phyloP scores from a whole-genome alignment of 2,329 filamentous ascomycete genomes.

The Exophiala xenobiotica region DNA sequence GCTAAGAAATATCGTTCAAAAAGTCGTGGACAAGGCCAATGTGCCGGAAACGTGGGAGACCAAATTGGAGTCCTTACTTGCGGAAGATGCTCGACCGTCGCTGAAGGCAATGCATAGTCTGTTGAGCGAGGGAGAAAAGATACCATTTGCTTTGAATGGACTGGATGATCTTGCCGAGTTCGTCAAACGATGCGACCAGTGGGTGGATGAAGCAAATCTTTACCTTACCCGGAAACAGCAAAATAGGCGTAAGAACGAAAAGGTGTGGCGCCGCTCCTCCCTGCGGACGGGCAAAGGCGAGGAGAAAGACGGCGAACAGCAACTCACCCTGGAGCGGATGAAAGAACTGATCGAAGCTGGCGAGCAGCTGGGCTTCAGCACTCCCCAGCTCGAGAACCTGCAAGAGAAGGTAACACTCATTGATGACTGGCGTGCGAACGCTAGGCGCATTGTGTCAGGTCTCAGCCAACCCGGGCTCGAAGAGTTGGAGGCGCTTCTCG shows the following conservation, averaged over 20 bases:
- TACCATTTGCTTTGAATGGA: slow-evolving; percentile 83
- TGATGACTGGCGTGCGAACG: slow-evolving; percentile 77
- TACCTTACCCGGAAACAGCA: slow-evolving; percentile 98
- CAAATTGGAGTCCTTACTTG: slow-evolving; percentile 80
- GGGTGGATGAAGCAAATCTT: slow-evolving; percentile 94
- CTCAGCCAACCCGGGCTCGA: slow-evolving; percentile 63
- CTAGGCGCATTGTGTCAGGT: slow-evolving; percentile 67
- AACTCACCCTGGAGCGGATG: slow-evolving; percentile 79
- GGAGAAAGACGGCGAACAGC: slow-evolving; percentile 77
- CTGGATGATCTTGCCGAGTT: slow-evolving; percentile 80
- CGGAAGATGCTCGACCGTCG: slow-evolving; percentile 79
- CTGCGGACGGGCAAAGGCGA: slow-evolving; percentile 78
- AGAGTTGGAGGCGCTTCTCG: slow-evolving; percentile 86
- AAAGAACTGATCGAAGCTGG: slow-evolving; percentile 79
- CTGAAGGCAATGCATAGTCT: slow-evolving; percentile 82
- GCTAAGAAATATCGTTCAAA: slow-evolving; percentile 66
- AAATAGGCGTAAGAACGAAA: slow-evolving; percentile 92
- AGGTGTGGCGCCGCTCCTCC: slow-evolving; percentile 70
- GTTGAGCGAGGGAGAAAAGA: slow-evolving; percentile 90
- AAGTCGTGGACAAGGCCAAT: slow-evolving; percentile 79
- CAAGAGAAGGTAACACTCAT: slow-evolving; percentile 84
- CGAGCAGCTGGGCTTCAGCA: slow-evolving; percentile 86
- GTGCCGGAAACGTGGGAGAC: slow-evolving; percentile 86
- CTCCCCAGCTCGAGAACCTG: slow-evolving; percentile 81
- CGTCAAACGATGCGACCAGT: slow-evolving; percentile 94